phyloP scores from a whole-genome alignment of 257 asterid genomes.

The Gentiana macrophylla region DNA sequence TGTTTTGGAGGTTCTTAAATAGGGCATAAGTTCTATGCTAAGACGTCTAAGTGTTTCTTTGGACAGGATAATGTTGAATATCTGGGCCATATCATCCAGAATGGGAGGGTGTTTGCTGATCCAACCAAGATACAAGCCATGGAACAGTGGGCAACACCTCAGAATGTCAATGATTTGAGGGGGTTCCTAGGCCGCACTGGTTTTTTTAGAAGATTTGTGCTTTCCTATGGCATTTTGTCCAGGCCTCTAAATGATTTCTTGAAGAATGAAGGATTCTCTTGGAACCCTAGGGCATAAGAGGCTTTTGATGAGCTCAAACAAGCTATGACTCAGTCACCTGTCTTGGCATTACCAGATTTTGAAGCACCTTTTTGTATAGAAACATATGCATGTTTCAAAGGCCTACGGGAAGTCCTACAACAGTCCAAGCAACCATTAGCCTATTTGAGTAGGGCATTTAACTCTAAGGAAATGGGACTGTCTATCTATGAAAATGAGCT shows the following conservation, averaged over 20 bases:
- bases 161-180: background rate
- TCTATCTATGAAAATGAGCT: constrained; percentile 1
- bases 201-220: constrained; percentile 2
- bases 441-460: background rate
- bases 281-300: background rate
- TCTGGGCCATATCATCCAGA: constrained; percentile 7
- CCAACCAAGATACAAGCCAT: constrained; percentile 1
- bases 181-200: constrained; percentile 15
- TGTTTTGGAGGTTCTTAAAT: fast-evolving
- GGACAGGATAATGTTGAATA: background rate
- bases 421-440: constrained; percentile 5
- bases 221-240: background rate
- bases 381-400: background rate
- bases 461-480: background rate
- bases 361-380: background rate
- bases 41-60: constrained; percentile 2
- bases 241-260: background rate
- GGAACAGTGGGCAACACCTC: constrained; percentile 4
- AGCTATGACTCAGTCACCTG: background rate
- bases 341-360: constrained; percentile 7
- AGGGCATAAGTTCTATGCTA: background rate
- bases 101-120: constrained; percentile 1
- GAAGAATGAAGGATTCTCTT: background rate
- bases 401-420: background rate
- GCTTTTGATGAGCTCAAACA: constrained; percentile 2